Conservation (phyloP, 2,329 filamentous ascomycete genomes). For the Exophiala phaeomuriformis region DNA sequence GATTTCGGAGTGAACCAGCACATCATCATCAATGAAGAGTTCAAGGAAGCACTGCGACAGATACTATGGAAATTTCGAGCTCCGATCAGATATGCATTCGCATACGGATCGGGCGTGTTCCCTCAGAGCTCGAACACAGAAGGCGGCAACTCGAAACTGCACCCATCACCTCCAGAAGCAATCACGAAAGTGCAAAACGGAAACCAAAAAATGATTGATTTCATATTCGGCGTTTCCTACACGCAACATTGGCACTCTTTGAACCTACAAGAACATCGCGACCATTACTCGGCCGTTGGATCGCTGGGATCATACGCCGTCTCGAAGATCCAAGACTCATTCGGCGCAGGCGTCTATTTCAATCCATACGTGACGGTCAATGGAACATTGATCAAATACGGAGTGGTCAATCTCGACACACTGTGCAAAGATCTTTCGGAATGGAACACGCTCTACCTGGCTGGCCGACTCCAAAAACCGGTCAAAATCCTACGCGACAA, state of each 20-base stretch:
- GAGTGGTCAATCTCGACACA: conserved; percentile 89
- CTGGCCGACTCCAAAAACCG: conserved; percentile 89
- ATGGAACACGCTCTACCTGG: conserved; percentile 95
- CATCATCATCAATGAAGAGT: conserved; percentile 90
- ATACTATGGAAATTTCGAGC: conserved; percentile 88
- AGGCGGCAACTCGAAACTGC: conserved; percentile 52
- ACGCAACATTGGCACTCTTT: conserved; percentile 95
- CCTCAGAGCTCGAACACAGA: conserved; percentile 53
- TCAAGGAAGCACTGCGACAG: conserved; percentile 80
- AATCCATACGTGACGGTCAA: conserved; percentile 93
- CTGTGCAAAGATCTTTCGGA: conserved; percentile 76
- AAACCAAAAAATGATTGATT: conserved; percentile 93
- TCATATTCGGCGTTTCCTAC: conserved; percentile 92
- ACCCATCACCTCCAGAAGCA: conserved; percentile 73
- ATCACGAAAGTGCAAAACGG: conserved; percentile 80
- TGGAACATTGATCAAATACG: conserved; percentile 94
- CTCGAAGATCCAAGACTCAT: conserved; percentile 74
- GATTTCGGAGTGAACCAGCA: conserved; percentile 94
- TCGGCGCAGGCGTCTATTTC: conserved; percentile 94
- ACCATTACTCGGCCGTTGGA: conserved; percentile 85
- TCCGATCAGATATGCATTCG: conserved; percentile 92
- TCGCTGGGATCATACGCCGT: conserved; percentile 78
- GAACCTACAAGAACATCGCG: conserved; percentile 77
- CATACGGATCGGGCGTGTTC: conserved; percentile 95
- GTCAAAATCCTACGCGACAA: conserved; percentile 97